A percentile compares a stretch with the other conserved stretches of the same genome.
Evolutionary conservation across 345 rosid species (phyloP).

Genomic region (Trapa incisa): DNA sequence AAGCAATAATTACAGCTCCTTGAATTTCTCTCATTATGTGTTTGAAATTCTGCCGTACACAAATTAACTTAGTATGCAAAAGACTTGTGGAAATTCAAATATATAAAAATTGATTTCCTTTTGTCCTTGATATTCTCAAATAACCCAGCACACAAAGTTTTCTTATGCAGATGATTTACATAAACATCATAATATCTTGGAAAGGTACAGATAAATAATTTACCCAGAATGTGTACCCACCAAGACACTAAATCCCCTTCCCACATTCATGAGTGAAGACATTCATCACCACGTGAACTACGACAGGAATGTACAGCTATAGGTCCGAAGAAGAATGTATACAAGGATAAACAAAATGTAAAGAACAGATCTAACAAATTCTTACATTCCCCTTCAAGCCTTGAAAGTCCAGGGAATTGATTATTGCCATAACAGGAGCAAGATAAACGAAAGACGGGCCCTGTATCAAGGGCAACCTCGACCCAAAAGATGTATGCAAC

Average conservation of each 20-base stretch:
- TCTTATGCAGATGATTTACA: not conserved
- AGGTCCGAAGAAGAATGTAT: not conserved
- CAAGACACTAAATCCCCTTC: not conserved
- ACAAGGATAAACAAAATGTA: not conserved
- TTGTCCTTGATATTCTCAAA: not conserved
- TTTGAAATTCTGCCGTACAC: constrained; percentile 62
- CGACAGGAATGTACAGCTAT: not conserved
- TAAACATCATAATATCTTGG: not conserved
- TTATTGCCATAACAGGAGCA: constrained; percentile 79
- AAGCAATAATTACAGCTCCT: constrained; percentile 80
- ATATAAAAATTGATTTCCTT: not conserved
- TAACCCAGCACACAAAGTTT: not conserved
- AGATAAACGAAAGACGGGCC: constrained; percentile 89
- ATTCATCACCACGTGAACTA: not conserved
- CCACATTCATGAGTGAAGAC: not conserved
- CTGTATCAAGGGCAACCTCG: constrained; percentile 90
- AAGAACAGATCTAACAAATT: not conserved
- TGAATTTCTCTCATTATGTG: constrained; percentile 92
- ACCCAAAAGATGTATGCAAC: constrained; percentile 77
- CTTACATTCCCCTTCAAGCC: constrained; percentile 79
- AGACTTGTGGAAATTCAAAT: not conserved
- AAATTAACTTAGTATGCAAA: constrained; percentile 4
- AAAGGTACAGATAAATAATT: not conserved
- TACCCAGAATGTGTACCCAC: not conserved
- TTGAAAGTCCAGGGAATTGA: constrained; percentile 84